Base-by-base conservation (phyloP, 176 grass and related monocot species). In the Bolboschoenus planiculmis region DNA sequence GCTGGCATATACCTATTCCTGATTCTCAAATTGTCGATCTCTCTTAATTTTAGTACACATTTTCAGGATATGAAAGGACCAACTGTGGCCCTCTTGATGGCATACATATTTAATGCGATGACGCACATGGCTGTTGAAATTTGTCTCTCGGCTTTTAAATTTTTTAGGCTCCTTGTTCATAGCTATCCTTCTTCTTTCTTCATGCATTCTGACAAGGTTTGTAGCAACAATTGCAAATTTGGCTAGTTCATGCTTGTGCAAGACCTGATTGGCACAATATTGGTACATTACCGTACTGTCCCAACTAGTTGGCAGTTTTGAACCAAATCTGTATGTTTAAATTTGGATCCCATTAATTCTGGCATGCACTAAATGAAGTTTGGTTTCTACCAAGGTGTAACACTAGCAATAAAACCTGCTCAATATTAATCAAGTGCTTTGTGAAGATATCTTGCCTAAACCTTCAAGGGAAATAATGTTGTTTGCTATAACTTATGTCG, bases 21-120 rank as follows among this genome's bases (percentile, higher is more conserved):
- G 63, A 37, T 67, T 36, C 63, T 39, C 63, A n/a, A 67, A 67
- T n/a, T n/a, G 15, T 35, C 33, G 33, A n/a, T 20, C 14, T n/a
- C 30, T 65, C 33, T 35, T 67, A 67, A 20, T 20, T 47, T 65
- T 58, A 51, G 66, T 50, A 43, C 44, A 68, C 61, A 67, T 75
- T 91, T 85, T 51, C 90, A 97, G 95, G 95, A 94, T 29, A 97
- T 94, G 13, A 73, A 85, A 67, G 90, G 85, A 61, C 85, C 90
- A 18, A 87, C 82, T 61, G 85, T 98, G 42, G 84, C 87, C 86
- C 56, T 93, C 14, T 62, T 98, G 80, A 91, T 98, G 90, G 90
- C 92, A 9, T 91, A 95, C 88, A 91, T 95, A 83, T 84, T 95
- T 27, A 93, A 95, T 86, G 96, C 89, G 78, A 93, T 95, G 90